These are phyloP conservation scores for Brassica napus DNA, from an alignment of 345 rosid genomes.

Conservation along the genomic window Da-Ae NC_063446.1:1129501-1130000, in stretches of 20 bases:
- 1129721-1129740: conserved; percentile 69
- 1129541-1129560: conserved; percentile 40
- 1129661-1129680: not conserved
- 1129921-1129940: conserved; percentile 54
- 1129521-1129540: not conserved
- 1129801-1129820: conserved; percentile 47
- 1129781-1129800: conserved; percentile 53
- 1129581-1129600: conserved; percentile 34
- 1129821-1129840: conserved; percentile 80
- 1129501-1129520: too few relatives aligned
- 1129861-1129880: not conserved
- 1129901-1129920: conserved; percentile 63
- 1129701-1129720: conserved; percentile 80
- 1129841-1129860: not conserved
- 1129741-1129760: conserved; percentile 45
- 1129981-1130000: conserved; percentile 53
- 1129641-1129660: not conserved
- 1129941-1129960: conserved; percentile 57
- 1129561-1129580: conserved; percentile 58
- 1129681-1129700: conserved; percentile 49
- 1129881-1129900: conserved; percentile 10
- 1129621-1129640: conserved; percentile 42
- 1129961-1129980: conserved; percentile 38
- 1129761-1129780: conserved; percentile 59
- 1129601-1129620: conserved; percentile 63